phyloP scores from a whole-genome alignment of 2,329 filamentous ascomycete genomes.

The Ambrosiella xylebori region DNA sequence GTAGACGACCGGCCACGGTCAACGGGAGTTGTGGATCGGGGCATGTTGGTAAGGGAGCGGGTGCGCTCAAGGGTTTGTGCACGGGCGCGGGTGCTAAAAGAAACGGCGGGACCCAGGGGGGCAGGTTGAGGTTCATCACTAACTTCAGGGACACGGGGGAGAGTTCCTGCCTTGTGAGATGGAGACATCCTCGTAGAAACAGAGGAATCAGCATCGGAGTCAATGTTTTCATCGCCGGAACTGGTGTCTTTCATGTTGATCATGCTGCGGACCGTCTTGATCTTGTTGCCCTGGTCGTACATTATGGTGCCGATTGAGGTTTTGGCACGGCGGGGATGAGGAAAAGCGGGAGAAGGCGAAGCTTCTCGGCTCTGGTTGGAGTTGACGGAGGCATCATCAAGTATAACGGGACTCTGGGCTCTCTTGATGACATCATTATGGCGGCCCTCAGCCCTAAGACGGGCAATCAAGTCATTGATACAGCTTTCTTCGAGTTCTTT shows the following conservation, averaged over 20 bases:
- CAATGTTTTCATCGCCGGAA: slow-evolving; percentile 1
- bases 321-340: not conserved
- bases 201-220: not conserved
- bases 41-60: not conserved
- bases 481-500: slow-evolving; percentile 12
- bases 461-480: slow-evolving; percentile 9
- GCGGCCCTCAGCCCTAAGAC: slow-evolving; percentile 8
- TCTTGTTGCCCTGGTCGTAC: not conserved
- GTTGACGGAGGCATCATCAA: slow-evolving; percentile 6
- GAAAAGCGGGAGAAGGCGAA: slow-evolving; percentile 4
- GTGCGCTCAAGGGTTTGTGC: not conserved
- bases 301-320: not conserved
- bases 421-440: slow-evolving; percentile 6
- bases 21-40: not conserved
- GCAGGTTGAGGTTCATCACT: not conserved
- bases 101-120: not conserved
- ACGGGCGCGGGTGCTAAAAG: not conserved
- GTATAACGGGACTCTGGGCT: slow-evolving; percentile 1
- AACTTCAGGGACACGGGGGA: not conserved
- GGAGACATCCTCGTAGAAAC: not conserved
- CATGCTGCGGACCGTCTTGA: slow-evolving; percentile 6
- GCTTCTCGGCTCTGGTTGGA: slow-evolving; percentile 6
- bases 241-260: slow-evolving; percentile 2
- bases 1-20: slow-evolving; percentile 3
- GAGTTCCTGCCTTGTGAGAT: not conserved